Percentiles rank a stretch among this genome's conserved stretches.
Evolutionary conservation across 2,329 filamentous ascomycete species (phyloP).

Genomic region (Paracorniculantispora psalliotae): DNA sequence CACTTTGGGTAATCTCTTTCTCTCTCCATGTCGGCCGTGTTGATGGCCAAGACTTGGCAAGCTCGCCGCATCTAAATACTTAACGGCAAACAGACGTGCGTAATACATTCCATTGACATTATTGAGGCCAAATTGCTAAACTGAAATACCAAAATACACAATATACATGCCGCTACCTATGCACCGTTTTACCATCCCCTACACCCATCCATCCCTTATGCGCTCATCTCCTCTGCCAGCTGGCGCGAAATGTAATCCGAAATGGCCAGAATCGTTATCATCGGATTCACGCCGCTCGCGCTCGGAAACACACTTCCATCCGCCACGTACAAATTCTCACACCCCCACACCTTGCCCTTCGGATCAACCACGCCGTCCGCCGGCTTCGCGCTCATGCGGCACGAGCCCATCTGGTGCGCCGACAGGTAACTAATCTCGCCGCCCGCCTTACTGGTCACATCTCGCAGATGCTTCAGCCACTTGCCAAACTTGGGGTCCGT

Average conservation of each 20-base stretch:
- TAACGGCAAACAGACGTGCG: too few relatives aligned
- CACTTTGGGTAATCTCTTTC: too few relatives aligned
- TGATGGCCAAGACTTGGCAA: too few relatives aligned
- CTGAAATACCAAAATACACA: too few relatives aligned
- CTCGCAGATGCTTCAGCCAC: slow-evolving; percentile 52
- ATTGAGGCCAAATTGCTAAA: not conserved
- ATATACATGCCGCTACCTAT: not conserved
- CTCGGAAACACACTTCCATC: slow-evolving; percentile 74
- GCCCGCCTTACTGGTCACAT: slow-evolving; percentile 41
- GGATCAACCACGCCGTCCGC: slow-evolving; percentile 54
- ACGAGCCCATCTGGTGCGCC: slow-evolving; percentile 80
- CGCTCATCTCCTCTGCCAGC: slow-evolving; percentile 41
- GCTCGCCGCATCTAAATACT: too few relatives aligned
- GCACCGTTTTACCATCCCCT: not conserved
- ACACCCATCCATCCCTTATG: not conserved
- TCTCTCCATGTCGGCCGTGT: too few relatives aligned
- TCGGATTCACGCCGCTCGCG: slow-evolving; percentile 75
- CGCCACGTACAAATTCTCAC: slow-evolving; percentile 60
- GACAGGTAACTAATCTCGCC: slow-evolving; percentile 54
- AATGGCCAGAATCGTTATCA: slow-evolving; percentile 72
- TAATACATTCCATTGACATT: too few relatives aligned
- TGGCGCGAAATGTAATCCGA: slow-evolving; percentile 59
- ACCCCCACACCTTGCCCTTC: slow-evolving; percentile 60
- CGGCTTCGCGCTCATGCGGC: slow-evolving; percentile 59
- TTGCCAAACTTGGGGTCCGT: slow-evolving; percentile 55